Base-by-base conservation (phyloP, 2,329 filamentous ascomycete genomes). In the Fusarium tuaranense region DNA sequence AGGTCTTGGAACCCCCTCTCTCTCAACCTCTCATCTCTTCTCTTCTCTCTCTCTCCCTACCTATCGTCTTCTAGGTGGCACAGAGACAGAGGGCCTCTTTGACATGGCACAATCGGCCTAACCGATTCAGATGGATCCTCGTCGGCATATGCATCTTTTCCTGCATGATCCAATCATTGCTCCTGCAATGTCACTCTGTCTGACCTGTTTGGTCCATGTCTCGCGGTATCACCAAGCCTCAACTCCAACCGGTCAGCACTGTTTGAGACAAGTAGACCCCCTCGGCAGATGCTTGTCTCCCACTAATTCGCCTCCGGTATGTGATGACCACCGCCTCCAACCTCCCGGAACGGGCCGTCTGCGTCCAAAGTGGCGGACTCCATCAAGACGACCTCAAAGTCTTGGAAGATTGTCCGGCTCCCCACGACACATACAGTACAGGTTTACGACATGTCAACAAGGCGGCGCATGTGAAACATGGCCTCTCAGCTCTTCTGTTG, bases 291-390 rank as follows among this genome's bases (percentile, higher is more conserved):
- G 7, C 8, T 25, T 18, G 14, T 27, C 25, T 38, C 4, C 72
- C 72, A 73, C 67, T 75, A 20, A 25, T 63, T 25, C 3, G 7
- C n/a, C 7, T 9, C 10, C 10, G 27, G 57, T 46, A 67, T 67
- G 30, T 61, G 57, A 70, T 70, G 46, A 62, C 25, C 39, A 32
- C 32, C 66, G 48, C 32, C 70, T 38, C 34, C 51, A 20, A 20
- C 70, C 22, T 13, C 27, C 41, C 70, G 72, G 72, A 75, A 73
- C 72, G 69, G 72, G 69, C 72, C 72, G 72, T 53, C 32, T 62
- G 67, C 66, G 67, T 59, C 25, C 32, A 32, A 7, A 8, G 58
- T 63, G 64, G 69, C 27, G 27, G 27, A 30, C 27, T 2, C 27
- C 18, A 55, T 55, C 51, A 20, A 32, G 27, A 53, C 5, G 27